A percentile compares a stretch with the other conserved stretches of the same genome.
These are phyloP conservation scores for Pterocarpus macrocarpus DNA, from an alignment of 306 rosid genomes.

Conservation along the genomic window DNA sequence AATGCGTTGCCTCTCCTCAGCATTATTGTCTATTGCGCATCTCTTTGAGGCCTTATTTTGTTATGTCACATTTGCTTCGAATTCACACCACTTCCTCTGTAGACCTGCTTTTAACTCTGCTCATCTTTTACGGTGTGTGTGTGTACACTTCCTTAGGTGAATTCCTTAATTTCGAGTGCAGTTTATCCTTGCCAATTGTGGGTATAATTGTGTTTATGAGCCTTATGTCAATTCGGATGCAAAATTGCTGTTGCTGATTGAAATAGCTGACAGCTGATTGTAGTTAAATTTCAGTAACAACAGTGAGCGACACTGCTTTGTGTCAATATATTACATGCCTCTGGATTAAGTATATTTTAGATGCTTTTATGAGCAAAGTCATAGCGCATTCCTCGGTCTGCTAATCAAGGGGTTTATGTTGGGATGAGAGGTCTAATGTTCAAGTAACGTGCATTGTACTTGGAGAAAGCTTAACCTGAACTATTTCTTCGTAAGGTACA, in stretches of 20 bases:
- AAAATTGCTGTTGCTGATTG: no score
- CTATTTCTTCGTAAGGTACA: background rate
- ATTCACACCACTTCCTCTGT: background rate
- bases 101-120: background rate
- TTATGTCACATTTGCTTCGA: constrained; percentile 30
- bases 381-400: no score
- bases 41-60: background rate
- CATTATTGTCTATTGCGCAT: background rate
- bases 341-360: no score
- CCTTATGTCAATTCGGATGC: constrained; percentile 14
- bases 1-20: background rate
- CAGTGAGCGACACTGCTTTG: no score
- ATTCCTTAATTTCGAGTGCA: background rate
- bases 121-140: background rate
- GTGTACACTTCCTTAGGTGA: background rate
- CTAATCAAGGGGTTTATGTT: no score
- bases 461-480: background rate
- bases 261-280: no score
- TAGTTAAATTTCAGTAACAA: no score
- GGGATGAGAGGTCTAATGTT: no score
- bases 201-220: background rate
- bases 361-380: no score
- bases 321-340: no score
- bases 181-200: background rate
- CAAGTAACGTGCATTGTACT: no score